These are phyloP conservation scores for Starmera quercuum DNA, from an alignment of 805 yeast genomes.

Conservation along the genomic window DNA sequence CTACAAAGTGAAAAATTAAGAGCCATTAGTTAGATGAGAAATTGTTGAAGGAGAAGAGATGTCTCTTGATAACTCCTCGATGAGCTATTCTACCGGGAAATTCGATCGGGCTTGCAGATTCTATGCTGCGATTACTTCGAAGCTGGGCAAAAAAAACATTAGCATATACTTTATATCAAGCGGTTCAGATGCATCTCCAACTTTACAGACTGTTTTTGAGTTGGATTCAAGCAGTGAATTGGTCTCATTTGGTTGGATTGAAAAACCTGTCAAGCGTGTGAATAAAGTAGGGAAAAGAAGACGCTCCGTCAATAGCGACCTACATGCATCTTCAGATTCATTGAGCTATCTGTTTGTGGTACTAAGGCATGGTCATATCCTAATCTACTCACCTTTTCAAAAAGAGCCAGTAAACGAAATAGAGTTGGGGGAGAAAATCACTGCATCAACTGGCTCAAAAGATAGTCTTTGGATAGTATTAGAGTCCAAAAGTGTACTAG, in stretches of 20 bases:
- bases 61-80: not conserved
- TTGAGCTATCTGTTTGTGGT: constrained; percentile 24
- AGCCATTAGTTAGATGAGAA: too few relatives aligned
- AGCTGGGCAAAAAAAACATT: constrained; percentile 39
- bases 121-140: constrained; percentile 32
- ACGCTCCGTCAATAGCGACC: constrained; percentile 5
- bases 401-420: constrained; percentile 31
- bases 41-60: not conserved
- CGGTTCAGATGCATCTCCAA: not conserved
- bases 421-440: constrained; percentile 19
- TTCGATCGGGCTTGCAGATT: constrained; percentile 24
- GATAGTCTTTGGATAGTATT: constrained; percentile 21
- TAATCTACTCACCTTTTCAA: constrained; percentile 35
- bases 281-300: constrained; percentile 21
- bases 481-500: constrained; percentile 11
- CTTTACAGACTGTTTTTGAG: constrained; percentile 27
- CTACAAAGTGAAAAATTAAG: not conserved
- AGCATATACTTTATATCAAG: constrained; percentile 24
- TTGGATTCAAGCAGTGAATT: constrained; percentile 33
- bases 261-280: constrained; percentile 8
- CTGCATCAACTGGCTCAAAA: constrained; percentile 17
- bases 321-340: constrained; percentile 14
- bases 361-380: constrained; percentile 29
- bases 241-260: constrained; percentile 28
- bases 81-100: constrained; percentile 5